Base-by-base conservation (phyloP, 1,284 basidiomycete species). In the Termitomyces sp. region DNA sequence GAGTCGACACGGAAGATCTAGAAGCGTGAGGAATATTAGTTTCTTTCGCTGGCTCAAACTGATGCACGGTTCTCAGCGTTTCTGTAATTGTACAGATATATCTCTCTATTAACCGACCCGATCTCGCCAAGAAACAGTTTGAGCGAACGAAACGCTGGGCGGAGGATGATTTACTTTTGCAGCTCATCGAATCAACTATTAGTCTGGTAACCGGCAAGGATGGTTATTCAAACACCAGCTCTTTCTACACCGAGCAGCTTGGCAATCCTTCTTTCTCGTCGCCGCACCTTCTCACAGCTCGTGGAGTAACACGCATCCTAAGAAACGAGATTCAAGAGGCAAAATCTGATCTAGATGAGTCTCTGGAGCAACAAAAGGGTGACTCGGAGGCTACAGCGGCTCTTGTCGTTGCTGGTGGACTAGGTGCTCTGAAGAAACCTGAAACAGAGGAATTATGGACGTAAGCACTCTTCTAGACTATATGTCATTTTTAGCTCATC, bases 201-300 rank as follows among this genome's bases (percentile, higher is more conserved):
- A 87, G 88, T 12, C 81, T 97, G 55, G 83, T 85, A 48, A 88
- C 90, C 1, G 91, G 90, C 17, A 80, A 86, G 58, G 84, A 92
- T 63, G 74, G 73, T n/a, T 92, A 88, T 74, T 77, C 78, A 50
- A 83, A 90, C 66, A 73, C 84, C 46, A 71, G 84, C 68, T 91
- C 94, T 55, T 94, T 94, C 72, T 97, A 92, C 72, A 92, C 92
- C 45, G 94, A 98, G 68, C 91, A 96, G 65, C 80, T 94, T 49
- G 89, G 86, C 36, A 88, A 93, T 61, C 94, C 94, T 1, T 88
- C 89, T 2, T 66, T 94, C 58, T 77, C 90, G 2, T 87, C 88
- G 19, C 78, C 87, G 42, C 77, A 86, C 63, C 73, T 95, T 15
- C 78, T 96, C 31, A 88, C 90, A 10, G 85, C 91, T 5, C 88